Base-by-base conservation (phyloP, 2,329 filamentous ascomycete genomes). In the Lachnellula hyalina region DNA sequence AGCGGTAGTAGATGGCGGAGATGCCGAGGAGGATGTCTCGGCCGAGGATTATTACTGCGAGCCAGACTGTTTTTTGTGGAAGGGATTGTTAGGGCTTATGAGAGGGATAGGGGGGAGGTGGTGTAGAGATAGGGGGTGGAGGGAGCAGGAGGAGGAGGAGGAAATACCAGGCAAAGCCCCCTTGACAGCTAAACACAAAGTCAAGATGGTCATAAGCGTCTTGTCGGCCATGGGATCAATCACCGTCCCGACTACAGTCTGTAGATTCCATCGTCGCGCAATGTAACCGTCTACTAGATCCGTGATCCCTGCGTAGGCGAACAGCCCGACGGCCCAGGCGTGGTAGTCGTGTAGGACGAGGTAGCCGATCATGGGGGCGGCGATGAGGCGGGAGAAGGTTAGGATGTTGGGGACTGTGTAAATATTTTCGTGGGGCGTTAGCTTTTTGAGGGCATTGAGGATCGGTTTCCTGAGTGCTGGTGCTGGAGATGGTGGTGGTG, bases 191-290 rank as follows among this genome's bases (percentile, higher is more conserved):
- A 97, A 74, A 61, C 89, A 91, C 12, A 93, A 85, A 0, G 93
- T 95, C 65, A 96, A 73, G 55, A 96, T 84, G 0, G 93, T 96
- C 94, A 99, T 97, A 61, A 99, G 80, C 8, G 84, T 82, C 75
- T 99, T 99, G 73, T 99, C 94, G 3, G 94, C 94, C 88, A 96
- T 94, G 5, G 94, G 94, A 67, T 96, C 92, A 59, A 99, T 90
- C 32, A 99, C 84, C 52, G 90, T 95, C 52, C 94, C 94, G 9
- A 97, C 90, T 1, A 99, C 93, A 0, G 94, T 97, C 71, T 94
- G 88, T 54, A 90, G 80, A 49, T 93, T 87, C 84, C 88, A 97
- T 57, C 80, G 82, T 41, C 94, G 83, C 25, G 94, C 94, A 65
- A 99, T 94, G 80, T 87, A 97, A 54, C 94, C 94, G 70, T 99